Percentiles rank a stretch among this genome's conserved stretches.
phyloP scores from a whole-genome alignment of 768 basidiomycete species.

The Leccinum boreale region DNA sequence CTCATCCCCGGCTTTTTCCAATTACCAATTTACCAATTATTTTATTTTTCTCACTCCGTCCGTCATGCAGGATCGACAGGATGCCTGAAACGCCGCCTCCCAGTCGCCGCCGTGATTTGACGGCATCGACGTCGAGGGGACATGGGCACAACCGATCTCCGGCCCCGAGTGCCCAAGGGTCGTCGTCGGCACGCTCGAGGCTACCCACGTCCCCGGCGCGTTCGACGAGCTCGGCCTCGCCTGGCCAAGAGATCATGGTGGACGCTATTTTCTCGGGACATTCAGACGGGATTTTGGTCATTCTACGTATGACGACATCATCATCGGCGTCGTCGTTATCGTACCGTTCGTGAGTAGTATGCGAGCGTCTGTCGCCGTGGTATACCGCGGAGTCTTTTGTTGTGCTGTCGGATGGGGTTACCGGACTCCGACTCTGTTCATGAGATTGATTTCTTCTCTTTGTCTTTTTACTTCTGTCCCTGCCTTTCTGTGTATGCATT shows the following conservation, averaged over 20 bases:
- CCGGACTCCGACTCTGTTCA: background rate
- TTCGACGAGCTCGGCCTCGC: background rate
- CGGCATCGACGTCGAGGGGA: conserved; percentile 12
- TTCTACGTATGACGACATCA: conserved; percentile 52
- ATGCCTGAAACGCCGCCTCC: conserved; percentile 25
- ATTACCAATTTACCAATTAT: background rate
- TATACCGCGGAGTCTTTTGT: background rate
- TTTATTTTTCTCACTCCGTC: conserved; percentile 1
- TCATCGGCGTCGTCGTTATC: background rate
- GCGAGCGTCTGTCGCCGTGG: background rate
- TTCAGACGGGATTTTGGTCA: conserved; percentile 81
- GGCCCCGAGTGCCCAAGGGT: background rate
- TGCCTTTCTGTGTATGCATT: background rate
- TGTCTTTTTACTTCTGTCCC: background rate
- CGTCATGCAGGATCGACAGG: conserved; percentile 21
- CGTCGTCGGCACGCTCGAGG: conserved; percentile 10
- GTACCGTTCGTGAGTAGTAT: background rate
- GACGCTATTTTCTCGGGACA: conserved; percentile 86
- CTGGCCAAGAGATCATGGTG: conserved; percentile 45
- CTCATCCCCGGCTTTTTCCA: background rate
- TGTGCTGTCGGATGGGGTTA: background rate
- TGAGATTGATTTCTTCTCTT: background rate
- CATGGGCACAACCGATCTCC: conserved; percentile 10
- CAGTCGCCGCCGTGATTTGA: conserved; percentile 31
- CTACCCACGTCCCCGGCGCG: background rate